These are phyloP conservation scores for Chamaecyparis obtusa DNA, from an alignment of 75 land plant species.

Conservation along the genomic window DNA sequence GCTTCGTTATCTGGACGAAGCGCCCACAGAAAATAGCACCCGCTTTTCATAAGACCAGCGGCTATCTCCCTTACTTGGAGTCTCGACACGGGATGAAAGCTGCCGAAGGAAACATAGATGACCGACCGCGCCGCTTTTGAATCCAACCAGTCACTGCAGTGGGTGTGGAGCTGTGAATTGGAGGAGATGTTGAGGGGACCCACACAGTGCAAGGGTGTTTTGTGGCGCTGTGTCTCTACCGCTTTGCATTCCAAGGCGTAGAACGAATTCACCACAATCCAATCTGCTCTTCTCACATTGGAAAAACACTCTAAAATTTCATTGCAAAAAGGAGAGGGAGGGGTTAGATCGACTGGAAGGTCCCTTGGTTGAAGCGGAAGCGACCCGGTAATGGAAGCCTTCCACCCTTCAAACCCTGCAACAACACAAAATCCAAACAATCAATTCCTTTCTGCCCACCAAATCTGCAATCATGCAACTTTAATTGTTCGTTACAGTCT, in stretches of 20 bases:
- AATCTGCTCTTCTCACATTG: neutral
- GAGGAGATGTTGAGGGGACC: neutral
- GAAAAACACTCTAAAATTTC: neutral
- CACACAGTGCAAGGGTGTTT: neutral
- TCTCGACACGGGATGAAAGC: conserved; percentile 10
- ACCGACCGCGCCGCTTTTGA: conserved; percentile 11
- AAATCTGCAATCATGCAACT: neutral
- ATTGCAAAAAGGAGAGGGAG: neutral
- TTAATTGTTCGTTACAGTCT: neutral
- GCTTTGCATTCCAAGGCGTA: neutral
- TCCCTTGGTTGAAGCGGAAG: too few relatives aligned
- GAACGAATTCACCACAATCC: conserved; percentile 7
- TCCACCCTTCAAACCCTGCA: neutral
- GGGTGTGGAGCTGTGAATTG: neutral
- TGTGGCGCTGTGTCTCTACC: neutral
- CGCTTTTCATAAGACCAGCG: conserved; percentile 18
- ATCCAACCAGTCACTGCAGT: conserved; percentile 21
- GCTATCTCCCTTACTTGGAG: conserved; percentile 20
- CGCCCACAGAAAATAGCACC: conserved; percentile 26
- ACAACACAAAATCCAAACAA: neutral
- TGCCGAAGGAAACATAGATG: conserved; percentile 20
- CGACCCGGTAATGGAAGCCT: neutral
- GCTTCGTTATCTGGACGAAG: neutral
- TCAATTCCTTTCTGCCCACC: neutral
- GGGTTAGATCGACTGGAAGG: too few relatives aligned